These are phyloP conservation scores for Paecilomyces niveus DNA, from an alignment of 2,329 filamentous ascomycete genomes.

Conservation along the genomic window DNA sequence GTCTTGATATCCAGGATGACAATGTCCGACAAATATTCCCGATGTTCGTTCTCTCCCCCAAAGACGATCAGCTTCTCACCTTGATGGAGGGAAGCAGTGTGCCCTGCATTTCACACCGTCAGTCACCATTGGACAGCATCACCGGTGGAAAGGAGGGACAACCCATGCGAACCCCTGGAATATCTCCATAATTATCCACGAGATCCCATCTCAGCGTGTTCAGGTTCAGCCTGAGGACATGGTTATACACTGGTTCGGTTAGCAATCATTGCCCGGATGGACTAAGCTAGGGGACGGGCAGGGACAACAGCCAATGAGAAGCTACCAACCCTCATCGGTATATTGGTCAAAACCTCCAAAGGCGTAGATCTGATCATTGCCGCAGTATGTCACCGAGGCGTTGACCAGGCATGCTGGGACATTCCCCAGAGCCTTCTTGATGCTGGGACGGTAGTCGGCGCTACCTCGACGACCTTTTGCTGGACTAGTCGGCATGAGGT, in stretches of 20 bases:
- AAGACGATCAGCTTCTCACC: slow-evolving; percentile 95
- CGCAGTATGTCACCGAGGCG: slow-evolving; percentile 97
- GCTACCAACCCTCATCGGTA: slow-evolving; percentile 69
- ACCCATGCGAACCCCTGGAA: slow-evolving; percentile 96
- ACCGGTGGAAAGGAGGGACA: slow-evolving; percentile 22
- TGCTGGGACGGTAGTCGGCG: slow-evolving; percentile 74
- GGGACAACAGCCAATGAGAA: slow-evolving; percentile 1
- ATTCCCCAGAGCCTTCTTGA: slow-evolving; percentile 69
- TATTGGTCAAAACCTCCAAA: slow-evolving; percentile 99
- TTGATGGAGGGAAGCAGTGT: slow-evolving; percentile 90
- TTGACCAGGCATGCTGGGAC: slow-evolving; percentile 93
- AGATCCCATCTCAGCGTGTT: slow-evolving; percentile 86
- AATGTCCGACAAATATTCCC: slow-evolving; percentile 89
- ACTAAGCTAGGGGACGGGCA: neutral
- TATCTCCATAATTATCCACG: slow-evolving; percentile 97
- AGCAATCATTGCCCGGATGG: slow-evolving; percentile 2
- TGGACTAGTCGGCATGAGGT: slow-evolving; percentile 84
- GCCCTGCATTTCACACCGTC: slow-evolving; percentile 49
- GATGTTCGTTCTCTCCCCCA: slow-evolving; percentile 95
- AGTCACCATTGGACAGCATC: slow-evolving; percentile 3
- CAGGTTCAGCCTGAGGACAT: slow-evolving; percentile 84
- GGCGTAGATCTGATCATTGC: slow-evolving; percentile 94
- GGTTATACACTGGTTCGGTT: slow-evolving; percentile 70
- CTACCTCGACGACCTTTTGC: slow-evolving; percentile 55
- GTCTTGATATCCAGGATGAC: slow-evolving; percentile 94